Evolutionary conservation across 768 basidiomycete species (phyloP), one percentile per base, ranked within the genome.

Genomic region (Kwoniella newhampshirensis): DNA sequence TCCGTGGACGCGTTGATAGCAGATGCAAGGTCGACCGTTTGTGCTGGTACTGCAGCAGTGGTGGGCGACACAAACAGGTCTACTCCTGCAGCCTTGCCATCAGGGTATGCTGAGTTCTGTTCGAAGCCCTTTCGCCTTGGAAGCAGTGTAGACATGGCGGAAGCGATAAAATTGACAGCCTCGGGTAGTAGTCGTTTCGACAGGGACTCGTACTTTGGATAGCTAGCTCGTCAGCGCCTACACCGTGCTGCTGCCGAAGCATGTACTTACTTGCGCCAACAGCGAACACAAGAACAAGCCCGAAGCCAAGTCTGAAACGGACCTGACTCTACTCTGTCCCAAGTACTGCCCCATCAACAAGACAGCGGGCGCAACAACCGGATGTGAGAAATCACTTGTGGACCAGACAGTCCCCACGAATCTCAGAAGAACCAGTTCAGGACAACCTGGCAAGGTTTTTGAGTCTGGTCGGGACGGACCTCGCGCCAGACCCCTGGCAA

Each of bases 301-400:
- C 52, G 87, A 87, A 1, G 87, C 81, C 47, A 97, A 70, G 75
- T 99, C 92, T 17, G 77, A 59, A 15, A 89, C 69, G 11, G 84
- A 83, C 48, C 93, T 83, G 1, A 98, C 82, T 3, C 91, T 85
- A 52, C 85, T 83, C 26, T 99, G 80, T 7, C 86, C 86, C 17
- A 99, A 86, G 73, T 97, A 98, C 43, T 91, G 86, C 0, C 88
- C 90, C 80, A 96, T 88, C 52, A 98, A 82, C 17, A 98, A 78
- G 47, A 91, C 83, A 0, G 92, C 83, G 0, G 92, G 90, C 0
- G 89, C 88, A 18, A 91, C 80, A 43, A 98, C 91, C 0, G 86
- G 83, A 75, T 99, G 93, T 49, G 86, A 87, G 77, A 94, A 82
- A 77, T 99, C 96, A 73, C 91, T 94, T 2, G 92, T 91, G 2